A percentile compares a stretch with the other conserved stretches of the same genome.
phyloP scores from a whole-genome alignment of 1,139 yeast genomes.

The Pichia cactophila region DNA sequence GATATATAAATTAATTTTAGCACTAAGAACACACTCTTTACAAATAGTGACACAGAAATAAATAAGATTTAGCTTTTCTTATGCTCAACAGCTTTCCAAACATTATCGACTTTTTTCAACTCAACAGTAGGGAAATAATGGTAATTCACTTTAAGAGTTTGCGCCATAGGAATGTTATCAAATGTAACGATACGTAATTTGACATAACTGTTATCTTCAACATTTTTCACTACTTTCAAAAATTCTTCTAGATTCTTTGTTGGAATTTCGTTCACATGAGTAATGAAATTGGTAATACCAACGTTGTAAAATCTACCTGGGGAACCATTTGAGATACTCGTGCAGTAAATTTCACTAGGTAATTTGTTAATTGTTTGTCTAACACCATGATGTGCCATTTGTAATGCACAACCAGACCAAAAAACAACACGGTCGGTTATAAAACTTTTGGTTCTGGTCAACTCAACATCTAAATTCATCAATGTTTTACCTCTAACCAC shows the following conservation, averaged over 20 bases:
- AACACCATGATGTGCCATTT: slow-evolving; percentile 63
- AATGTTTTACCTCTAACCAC: slow-evolving; percentile 57
- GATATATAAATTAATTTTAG: neutral
- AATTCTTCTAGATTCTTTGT: slow-evolving; percentile 66
- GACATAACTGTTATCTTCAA: slow-evolving; percentile 71
- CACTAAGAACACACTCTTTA: too few species aligned
- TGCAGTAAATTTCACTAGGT: slow-evolving; percentile 79
- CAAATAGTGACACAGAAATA: too few species aligned
- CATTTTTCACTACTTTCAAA: slow-evolving; percentile 47
- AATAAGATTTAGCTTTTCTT: neutral
- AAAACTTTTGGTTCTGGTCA: slow-evolving; percentile 48
- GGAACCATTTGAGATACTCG: slow-evolving; percentile 66
- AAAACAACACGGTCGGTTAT: slow-evolving; percentile 61
- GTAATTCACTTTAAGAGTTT: slow-evolving; percentile 78
- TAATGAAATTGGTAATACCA: slow-evolving; percentile 72
- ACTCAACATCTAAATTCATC: slow-evolving; percentile 53
- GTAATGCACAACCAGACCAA: slow-evolving; percentile 77
- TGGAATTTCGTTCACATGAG: slow-evolving; percentile 75
- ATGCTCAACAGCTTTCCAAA: slow-evolving; percentile 10
- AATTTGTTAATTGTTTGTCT: slow-evolving; percentile 67
- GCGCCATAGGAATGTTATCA: slow-evolving; percentile 80
- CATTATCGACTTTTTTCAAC: slow-evolving; percentile 13
- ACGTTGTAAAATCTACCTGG: slow-evolving; percentile 85
- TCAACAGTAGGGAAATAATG: slow-evolving; percentile 87
- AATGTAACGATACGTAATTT: slow-evolving; percentile 75